Evolutionary conservation across 177 flowering plant species (phyloP).

Genomic region (Vitis hybrid): DNA sequence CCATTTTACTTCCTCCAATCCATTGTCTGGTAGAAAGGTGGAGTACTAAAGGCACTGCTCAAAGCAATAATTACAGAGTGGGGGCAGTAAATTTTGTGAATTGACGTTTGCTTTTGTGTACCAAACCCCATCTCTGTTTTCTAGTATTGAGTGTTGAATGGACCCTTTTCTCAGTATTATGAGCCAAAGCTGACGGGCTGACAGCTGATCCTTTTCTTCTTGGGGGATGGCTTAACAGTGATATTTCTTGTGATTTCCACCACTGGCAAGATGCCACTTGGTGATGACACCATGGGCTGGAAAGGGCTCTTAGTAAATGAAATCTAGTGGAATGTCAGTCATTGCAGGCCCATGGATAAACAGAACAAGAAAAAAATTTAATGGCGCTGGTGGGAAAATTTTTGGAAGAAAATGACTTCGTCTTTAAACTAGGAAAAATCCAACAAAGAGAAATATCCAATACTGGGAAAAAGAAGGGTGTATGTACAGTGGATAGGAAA

Average conservation of each 20-base stretch:
- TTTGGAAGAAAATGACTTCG: background rate
- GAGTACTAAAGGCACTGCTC: background rate
- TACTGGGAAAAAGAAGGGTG: background rate
- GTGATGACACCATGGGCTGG: background rate
- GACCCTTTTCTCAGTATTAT: slow-evolving; percentile 10
- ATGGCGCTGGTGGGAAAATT: background rate
- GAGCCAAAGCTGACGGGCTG: background rate
- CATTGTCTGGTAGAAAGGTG: background rate
- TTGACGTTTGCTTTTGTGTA: slow-evolving; percentile 20
- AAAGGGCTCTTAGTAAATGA: slow-evolving; percentile 7
- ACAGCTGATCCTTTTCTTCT: slow-evolving; percentile 1
- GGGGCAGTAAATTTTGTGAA: background rate
- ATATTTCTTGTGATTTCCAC: background rate
- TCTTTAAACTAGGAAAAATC: background rate
- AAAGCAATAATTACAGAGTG: slow-evolving; percentile 10
- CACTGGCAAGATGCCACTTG: slow-evolving; percentile 1
- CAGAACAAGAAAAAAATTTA: slow-evolving; percentile 12
- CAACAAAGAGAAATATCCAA: slow-evolving; percentile 8
- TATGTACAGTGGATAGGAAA: background rate
- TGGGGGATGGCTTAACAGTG: background rate
- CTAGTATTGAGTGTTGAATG: slow-evolving; percentile 21
- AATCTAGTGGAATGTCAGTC: slow-evolving; percentile 31
- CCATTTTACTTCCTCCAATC: background rate
- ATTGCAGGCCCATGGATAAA: slow-evolving; percentile 24
- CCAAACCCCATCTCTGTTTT: background rate